A percentile compares a stretch with the other conserved stretches of the same genome.
These are phyloP conservation scores for Arabidopsis arenosa DNA, from an alignment of 345 rosid genomes.

Conservation along the genomic window DNA sequence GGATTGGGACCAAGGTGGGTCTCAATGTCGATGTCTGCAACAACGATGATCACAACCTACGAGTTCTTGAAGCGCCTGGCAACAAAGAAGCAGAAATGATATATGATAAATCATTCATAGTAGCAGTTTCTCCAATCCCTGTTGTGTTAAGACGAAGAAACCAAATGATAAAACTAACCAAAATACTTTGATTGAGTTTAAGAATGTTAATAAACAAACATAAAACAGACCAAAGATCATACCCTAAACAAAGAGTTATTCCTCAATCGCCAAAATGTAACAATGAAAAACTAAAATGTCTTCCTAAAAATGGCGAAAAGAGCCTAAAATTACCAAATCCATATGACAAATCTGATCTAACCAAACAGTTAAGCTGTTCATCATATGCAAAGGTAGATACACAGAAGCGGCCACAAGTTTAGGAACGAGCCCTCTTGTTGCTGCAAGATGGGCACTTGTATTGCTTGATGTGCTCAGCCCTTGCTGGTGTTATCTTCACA, in stretches of 20 bases:
- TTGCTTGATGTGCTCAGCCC: slow-evolving; percentile 92
- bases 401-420: slow-evolving; percentile 28
- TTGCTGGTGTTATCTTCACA: slow-evolving; percentile 90
- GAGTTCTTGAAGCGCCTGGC: slow-evolving; percentile 83
- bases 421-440: slow-evolving; percentile 76
- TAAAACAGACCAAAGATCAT: slow-evolving; percentile 32
- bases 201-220: slow-evolving; percentile 36
- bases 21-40: slow-evolving; percentile 87
- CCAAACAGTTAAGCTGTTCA: slow-evolving; percentile 58
- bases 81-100: slow-evolving; percentile 55
- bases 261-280: slow-evolving; percentile 32
- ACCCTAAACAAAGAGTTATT: slow-evolving; percentile 36
- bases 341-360: slow-evolving; percentile 51
- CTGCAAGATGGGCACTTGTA: slow-evolving; percentile 96
- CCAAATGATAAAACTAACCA: slow-evolving; percentile 17
- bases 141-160: neutral
- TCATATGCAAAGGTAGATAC: slow-evolving; percentile 46
- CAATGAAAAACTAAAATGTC: slow-evolving; percentile 28
- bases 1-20: slow-evolving; percentile 98
- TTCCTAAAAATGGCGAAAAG: slow-evolving; percentile 32
- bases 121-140: neutral
- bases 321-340: slow-evolving; percentile 42
- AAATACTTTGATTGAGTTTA: slow-evolving; percentile 22
- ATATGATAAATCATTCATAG: slow-evolving; percentile 7
- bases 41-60: slow-evolving; percentile 89